Conservation (phyloP, 371 early-diverging fungal species). For the Apophysomyces elegans region DNA sequence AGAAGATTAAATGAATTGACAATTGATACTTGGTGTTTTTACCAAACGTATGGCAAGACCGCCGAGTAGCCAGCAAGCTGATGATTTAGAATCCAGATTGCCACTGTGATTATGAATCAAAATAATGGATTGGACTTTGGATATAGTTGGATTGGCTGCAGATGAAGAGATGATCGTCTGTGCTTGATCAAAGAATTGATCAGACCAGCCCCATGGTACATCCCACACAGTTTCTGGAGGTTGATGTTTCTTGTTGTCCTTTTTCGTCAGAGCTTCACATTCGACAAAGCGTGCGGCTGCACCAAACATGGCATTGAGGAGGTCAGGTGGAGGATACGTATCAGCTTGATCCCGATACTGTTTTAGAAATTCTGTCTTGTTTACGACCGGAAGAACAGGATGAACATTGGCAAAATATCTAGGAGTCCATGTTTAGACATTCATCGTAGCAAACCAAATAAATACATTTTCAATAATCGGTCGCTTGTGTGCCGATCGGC, state of each 20-base stretch:
- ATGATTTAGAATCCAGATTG: constrained; percentile 48
- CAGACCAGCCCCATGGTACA: constrained; percentile 48
- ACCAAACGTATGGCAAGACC: constrained; percentile 26
- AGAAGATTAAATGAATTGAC: background rate
- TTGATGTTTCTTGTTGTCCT: constrained; percentile 14
- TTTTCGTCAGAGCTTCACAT: constrained; percentile 31
- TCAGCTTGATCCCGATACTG: constrained; percentile 48
- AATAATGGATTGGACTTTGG: constrained; percentile 50
- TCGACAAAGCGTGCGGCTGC: constrained; percentile 53
- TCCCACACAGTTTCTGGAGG: constrained; percentile 45
- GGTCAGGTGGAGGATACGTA: constrained; percentile 40
- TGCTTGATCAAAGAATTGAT: constrained; percentile 50
- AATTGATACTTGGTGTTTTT: background rate
- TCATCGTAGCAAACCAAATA: background rate
- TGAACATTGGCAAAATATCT: constrained; percentile 55
- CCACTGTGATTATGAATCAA: constrained; percentile 49
- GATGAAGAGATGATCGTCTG: constrained; percentile 32
- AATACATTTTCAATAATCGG: constrained; percentile 46
- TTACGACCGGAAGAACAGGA: constrained; percentile 51
- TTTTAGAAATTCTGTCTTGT: constrained; percentile 43
- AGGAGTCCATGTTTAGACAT: background rate
- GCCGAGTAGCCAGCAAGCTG: constrained; percentile 46
- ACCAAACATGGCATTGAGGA: constrained; percentile 55
- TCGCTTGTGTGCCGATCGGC: constrained; percentile 45
- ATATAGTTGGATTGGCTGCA: constrained; percentile 33